Conservation (phyloP, 768 basidiomycete species). For the Hypsizygus marmoreus region DNA sequence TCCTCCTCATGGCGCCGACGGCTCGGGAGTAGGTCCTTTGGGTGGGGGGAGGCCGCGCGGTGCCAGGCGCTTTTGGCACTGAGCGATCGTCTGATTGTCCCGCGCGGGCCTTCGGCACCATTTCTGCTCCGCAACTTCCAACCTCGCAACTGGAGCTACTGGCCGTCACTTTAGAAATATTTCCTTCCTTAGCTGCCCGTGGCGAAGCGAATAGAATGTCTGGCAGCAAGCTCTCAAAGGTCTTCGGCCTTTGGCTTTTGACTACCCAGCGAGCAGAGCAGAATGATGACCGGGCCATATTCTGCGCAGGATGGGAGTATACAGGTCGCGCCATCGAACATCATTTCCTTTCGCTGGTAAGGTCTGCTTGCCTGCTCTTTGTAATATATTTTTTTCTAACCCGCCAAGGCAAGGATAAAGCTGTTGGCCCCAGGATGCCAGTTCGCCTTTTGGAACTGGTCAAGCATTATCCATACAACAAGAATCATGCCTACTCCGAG, state of each 20-base stretch:
- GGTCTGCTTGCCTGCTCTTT: constrained; percentile 42
- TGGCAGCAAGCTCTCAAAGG: constrained; percentile 75
- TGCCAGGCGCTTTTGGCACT: constrained; percentile 62
- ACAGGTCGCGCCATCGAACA: constrained; percentile 76
- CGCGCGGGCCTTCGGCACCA: constrained; percentile 59
- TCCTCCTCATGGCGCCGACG: constrained; percentile 73
- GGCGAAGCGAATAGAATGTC: constrained; percentile 73
- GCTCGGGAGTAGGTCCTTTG: constrained; percentile 61
- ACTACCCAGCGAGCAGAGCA: constrained; percentile 45
- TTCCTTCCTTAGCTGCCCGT: constrained; percentile 72
- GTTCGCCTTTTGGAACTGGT: constrained; percentile 72
- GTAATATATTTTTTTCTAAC: constrained; percentile 4
- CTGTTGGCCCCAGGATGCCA: constrained; percentile 57
- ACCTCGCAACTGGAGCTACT: constrained; percentile 60
- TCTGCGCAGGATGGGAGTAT: constrained; percentile 76
- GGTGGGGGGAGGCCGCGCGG: constrained; percentile 66
- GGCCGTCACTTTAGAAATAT: constrained; percentile 55
- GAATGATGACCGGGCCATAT: constrained; percentile 60
- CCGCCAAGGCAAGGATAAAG: constrained; percentile 53
- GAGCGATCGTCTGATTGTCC: constrained; percentile 67
- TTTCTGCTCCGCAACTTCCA: constrained; percentile 62
- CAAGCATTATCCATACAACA: constrained; percentile 64
- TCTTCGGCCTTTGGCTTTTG: constrained; percentile 75
- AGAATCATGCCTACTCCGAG: constrained; percentile 29
- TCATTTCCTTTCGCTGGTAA: constrained; percentile 69